A percentile compares a stretch with the other conserved stretches of the same genome.
Conservation (phyloP, 2,329 filamentous ascomycete species). For the Lizonia empirigonia region DNA sequence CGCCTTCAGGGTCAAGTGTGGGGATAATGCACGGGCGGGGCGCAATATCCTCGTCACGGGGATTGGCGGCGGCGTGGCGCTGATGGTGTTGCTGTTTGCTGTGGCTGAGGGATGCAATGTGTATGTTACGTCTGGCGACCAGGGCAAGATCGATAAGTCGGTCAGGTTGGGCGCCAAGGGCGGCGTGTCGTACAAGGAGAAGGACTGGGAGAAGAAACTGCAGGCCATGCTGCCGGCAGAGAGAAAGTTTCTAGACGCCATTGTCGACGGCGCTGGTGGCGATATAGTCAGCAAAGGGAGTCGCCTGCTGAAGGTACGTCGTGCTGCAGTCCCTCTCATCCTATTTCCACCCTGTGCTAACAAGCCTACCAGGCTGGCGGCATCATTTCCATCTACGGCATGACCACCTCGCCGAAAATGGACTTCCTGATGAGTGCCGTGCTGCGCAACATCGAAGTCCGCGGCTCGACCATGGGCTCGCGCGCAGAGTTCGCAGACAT, state of each 20-base stretch:
- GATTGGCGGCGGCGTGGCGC: conserved; percentile 89
- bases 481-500: conserved; percentile 89
- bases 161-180: conserved; percentile 74
- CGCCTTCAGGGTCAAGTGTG: conserved; percentile 79
- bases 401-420: conserved; percentile 87
- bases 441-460: conserved; percentile 84
- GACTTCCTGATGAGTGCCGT: conserved; percentile 84
- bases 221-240: conserved; percentile 65
- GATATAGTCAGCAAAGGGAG: conserved; percentile 74
- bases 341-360: background rate
- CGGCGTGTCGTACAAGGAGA: conserved; percentile 80
- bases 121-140: conserved; percentile 78
- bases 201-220: conserved; percentile 81
- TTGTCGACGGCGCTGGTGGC: conserved; percentile 90
- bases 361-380: conserved; percentile 65
- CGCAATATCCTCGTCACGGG: conserved; percentile 85
- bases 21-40: conserved; percentile 62
- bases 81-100: conserved; percentile 81
- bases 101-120: conserved; percentile 73
- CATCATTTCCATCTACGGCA: conserved; percentile 85
- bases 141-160: conserved; percentile 77
- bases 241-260: conserved; percentile 74
- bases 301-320: conserved; percentile 67
- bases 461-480: conserved; percentile 89
- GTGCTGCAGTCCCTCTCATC: too few species aligned